Evolutionary conservation across 805 yeast species (phyloP).

Genomic region (Metschnikowia lochheadii): DNA sequence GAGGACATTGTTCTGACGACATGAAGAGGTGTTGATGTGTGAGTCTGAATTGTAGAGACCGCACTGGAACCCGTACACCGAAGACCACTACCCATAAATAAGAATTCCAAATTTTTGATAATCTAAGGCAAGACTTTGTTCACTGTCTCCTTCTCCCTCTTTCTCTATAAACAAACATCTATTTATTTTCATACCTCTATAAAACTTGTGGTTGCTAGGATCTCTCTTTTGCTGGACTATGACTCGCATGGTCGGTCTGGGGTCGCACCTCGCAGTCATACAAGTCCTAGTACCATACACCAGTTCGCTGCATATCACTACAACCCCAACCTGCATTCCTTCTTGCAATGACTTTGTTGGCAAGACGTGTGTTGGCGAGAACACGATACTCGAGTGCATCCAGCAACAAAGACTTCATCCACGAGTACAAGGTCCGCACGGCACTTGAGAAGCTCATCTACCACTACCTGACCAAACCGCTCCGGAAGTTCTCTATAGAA

Average conservation of each 20-base stretch:
- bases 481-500: slow-evolving; percentile 52
- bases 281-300: neutral
- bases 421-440: slow-evolving; percentile 55
- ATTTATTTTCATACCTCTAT: neutral
- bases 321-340: neutral
- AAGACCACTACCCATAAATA: too few relatives aligned
- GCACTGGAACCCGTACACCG: slow-evolving; percentile 1
- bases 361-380: neutral
- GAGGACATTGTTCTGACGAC: slow-evolving; percentile 10
- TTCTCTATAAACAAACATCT: too few relatives aligned
- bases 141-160: too few relatives aligned
- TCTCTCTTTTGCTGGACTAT: neutral
- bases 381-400: neutral
- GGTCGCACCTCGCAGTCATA: neutral
- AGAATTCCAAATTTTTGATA: too few relatives aligned
- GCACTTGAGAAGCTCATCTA: slow-evolving; percentile 56
- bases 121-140: too few relatives aligned
- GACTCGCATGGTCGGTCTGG: neutral
- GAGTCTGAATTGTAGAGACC: neutral
- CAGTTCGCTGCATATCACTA: neutral
- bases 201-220: neutral
- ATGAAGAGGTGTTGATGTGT: neutral
- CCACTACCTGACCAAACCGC: slow-evolving; percentile 48
- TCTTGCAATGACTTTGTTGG: neutral
- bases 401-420: slow-evolving; percentile 31